Evolutionary conservation across 1,284 basidiomycete species (phyloP).

Genomic region (Takashimella koratensis): DNA sequence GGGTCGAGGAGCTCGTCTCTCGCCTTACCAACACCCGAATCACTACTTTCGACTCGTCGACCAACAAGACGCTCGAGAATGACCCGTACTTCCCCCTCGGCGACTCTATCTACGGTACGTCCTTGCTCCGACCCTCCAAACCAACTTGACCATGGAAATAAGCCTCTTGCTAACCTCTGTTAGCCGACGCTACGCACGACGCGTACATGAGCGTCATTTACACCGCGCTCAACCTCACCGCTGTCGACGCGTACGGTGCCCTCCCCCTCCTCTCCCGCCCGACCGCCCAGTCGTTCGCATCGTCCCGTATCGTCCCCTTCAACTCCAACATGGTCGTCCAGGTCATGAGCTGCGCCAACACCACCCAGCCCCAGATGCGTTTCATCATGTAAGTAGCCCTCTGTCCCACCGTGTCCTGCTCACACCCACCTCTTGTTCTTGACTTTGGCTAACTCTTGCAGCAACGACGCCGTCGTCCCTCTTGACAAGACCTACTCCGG

Average conservation of each 20-base stretch:
- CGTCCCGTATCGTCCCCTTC: conserved; percentile 68
- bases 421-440: conserved; percentile 1
- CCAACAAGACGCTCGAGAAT: conserved; percentile 72
- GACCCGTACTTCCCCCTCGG: conserved; percentile 71
- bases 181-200: no score
- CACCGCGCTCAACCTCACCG: conserved; percentile 67
- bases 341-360: conserved; percentile 36
- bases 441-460: conserved; percentile 58
- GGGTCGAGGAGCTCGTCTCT: conserved; percentile 73
- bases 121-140: conserved; percentile 12
- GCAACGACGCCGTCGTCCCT: conserved; percentile 84
- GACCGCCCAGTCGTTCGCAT: conserved; percentile 60
- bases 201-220: conserved; percentile 74
- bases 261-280: no score
- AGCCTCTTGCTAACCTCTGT: no score
- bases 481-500: conserved; percentile 66
- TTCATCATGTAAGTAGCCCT: conserved; percentile 40
- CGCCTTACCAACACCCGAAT: conserved; percentile 73
- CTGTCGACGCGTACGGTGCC: conserved; percentile 30
- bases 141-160: conserved; percentile 8
- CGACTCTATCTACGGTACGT: conserved; percentile 75
- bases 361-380: conserved; percentile 37
- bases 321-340: conserved; percentile 54
- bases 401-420: neutral
- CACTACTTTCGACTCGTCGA: conserved; percentile 63